Base-by-base conservation (phyloP, 768 basidiomycete species). In the Serendipita sp. region DNA sequence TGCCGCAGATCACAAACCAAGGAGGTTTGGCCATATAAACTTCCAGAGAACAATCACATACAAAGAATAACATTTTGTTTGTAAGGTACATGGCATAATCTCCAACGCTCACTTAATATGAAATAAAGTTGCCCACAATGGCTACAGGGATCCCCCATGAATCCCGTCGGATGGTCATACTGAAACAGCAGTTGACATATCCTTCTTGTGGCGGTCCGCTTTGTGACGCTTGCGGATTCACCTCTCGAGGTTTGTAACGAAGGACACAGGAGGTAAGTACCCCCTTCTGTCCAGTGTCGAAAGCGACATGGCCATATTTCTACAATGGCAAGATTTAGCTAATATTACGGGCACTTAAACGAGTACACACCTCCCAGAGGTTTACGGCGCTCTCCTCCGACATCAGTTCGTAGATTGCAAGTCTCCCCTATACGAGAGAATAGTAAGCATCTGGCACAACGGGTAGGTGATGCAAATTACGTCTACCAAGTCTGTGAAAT, bases 361-460 rank as follows among this genome's bases (percentile, higher is more conserved):
- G 63, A 52, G 23, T 29, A 69, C 80, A 45, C 40, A 87, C 91
- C 84, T 98, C 94, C 91, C 92, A 97, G 70, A 96, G 97, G 72
- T 94, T 92, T 45, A 96, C 93, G 2, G 93, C 92, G 0, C 86
- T 87, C 71, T 95, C 93, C 73, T 99, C 95, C 0, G 93, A 88
- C 94, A 99, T 96, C 55, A 98, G 81, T 73, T 98, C 95, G 74
- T 96, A 98, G 64, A 99, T 96, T 70, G 93, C 95, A 27, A 96
- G 74, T 43, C 91, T 86, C 2, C 95, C 95, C 79, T 91, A 71
- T 13, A 67, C 66, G 64, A 70, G 68, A 68, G 48, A 50, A 31
- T n/a, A 40, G 40, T 40, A 40, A 40, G 13, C 40, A 40, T 40
- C 40, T 18, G 8, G 29, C 5, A 5, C 5, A 8, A 50, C 2